phyloP scores from a whole-genome alignment of 169 alveolate species.

The Amoebophrya sp. region DNA sequence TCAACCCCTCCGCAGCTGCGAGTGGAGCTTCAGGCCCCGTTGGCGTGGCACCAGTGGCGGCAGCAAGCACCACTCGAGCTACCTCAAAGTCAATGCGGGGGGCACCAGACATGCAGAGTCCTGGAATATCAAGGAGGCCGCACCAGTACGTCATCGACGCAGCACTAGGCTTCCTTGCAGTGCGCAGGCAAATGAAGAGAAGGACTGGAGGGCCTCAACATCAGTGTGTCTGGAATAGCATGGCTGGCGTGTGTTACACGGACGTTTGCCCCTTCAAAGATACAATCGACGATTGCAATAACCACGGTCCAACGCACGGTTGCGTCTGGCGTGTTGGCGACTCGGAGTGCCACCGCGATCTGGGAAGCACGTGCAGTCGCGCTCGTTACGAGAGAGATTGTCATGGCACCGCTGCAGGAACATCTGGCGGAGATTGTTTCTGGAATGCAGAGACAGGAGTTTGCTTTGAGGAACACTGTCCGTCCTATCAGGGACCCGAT shows the following conservation, averaged over 20 bases:
- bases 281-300: neutral
- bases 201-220: neutral
- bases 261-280: conserved; percentile 4
- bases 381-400: neutral
- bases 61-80: neutral
- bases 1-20: neutral
- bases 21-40: neutral
- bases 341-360: neutral
- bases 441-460: neutral
- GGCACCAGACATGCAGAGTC: neutral
- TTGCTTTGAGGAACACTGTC: neutral
- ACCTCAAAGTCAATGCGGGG: neutral
- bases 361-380: neutral
- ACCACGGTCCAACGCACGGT: conserved; percentile 25
- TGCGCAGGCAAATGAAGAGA: neutral
- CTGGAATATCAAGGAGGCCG: no score
- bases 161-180: neutral
- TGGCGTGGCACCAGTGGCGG: neutral
- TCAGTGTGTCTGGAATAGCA: neutral
- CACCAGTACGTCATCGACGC: no score
- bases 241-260: neutral
- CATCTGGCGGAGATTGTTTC: neutral
- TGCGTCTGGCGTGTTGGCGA: conserved; percentile 17
- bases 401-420: neutral
- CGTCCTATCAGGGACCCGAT: neutral